These are phyloP conservation scores for Moesziomyces globuligerus DNA, from an alignment of 1,284 basidiomycete species.

Conservation along the genomic window DNA sequence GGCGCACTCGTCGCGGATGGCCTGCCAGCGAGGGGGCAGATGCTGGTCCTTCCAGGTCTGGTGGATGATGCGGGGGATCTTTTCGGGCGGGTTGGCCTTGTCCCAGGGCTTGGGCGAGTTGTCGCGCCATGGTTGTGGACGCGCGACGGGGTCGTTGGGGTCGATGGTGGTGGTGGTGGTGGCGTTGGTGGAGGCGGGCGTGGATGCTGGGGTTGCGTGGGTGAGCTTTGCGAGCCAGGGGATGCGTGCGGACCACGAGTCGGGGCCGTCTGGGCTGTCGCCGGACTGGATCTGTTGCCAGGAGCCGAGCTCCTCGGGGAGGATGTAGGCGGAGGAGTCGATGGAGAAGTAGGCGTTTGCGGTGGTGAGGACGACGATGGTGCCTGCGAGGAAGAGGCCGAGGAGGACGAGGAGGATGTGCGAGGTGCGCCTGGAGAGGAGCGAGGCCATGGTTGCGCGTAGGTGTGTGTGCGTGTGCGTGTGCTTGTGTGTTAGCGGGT, in stretches of 20 bases:
- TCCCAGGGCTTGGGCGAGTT: slow-evolving; percentile 41
- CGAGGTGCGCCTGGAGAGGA: slow-evolving; percentile 50
- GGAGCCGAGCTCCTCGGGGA: slow-evolving; percentile 60
- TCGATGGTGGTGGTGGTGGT: slow-evolving; percentile 4
- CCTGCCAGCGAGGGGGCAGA: slow-evolving; percentile 84
- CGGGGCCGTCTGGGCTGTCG: slow-evolving; percentile 44
- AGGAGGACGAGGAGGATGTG: slow-evolving; percentile 76
- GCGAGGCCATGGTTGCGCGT: slow-evolving; percentile 36
- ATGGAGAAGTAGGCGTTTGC: slow-evolving; percentile 91
- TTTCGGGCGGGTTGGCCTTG: slow-evolving; percentile 48
- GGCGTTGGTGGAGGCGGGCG: slow-evolving; percentile 4
- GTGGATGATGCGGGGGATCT: slow-evolving; percentile 90
- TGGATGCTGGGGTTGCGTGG: slow-evolving; percentile 1
- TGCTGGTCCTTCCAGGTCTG: slow-evolving; percentile 97
- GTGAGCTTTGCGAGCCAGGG: slow-evolving; percentile 52
- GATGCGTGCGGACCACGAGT: slow-evolving; percentile 45
- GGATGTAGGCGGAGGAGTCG: slow-evolving; percentile 59
- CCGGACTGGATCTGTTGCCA: slow-evolving; percentile 59
- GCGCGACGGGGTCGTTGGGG: slow-evolving; percentile 15
- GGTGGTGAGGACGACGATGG: slow-evolving; percentile 88
- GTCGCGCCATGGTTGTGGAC: slow-evolving; percentile 41
- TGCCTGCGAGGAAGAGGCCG: slow-evolving; percentile 85
- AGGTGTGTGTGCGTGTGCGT: not conserved
- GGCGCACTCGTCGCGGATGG: slow-evolving; percentile 67
- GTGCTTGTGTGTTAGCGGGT: slow-evolving; percentile 4